Base-by-base conservation (phyloP, 129 eudicot species). In the Lonicera japonica region DNA sequence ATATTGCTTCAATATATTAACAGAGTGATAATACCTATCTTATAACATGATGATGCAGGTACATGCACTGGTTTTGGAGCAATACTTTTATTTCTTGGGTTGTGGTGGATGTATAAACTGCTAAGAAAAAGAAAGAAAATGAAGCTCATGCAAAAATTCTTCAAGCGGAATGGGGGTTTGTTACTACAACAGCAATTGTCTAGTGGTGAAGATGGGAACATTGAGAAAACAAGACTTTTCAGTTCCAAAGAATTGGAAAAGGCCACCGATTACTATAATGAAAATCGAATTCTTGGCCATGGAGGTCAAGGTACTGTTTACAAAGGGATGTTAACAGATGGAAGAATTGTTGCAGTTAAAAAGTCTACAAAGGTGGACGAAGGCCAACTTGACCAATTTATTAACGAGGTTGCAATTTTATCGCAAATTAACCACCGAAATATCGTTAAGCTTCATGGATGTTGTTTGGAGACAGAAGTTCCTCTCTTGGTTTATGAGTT, bases 301-400 rank as follows among this genome's bases (percentile, higher is more conserved):
- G 57, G 36, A 29, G 36, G 36, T 6, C 36, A 29, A 29, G 36
- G 36, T 29, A 29, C 36, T 29, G 36, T 29, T 1, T 29, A 29
- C 36, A 29, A 29, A 29, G 36, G 36, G 2, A 29, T 29, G 36
- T 29, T 29, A 29, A 46, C 52, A 46, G 52, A 46, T 11, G 52
- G 52, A 46, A 46, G 52, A 46, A 46, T 46, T 53, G 22, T 53
- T 10, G 57, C 57, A 53, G 4, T 53, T 53, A 53, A 53, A 18
- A 53, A 53, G 57, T 20, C 57, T 20, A 53, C 10, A 53, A 15
- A 10, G 10, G 57, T 15, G 21, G 57, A 16, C 18, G 57, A 53
- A 53, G 22, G 21, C 21, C 10, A 53, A 20, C 21, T 53, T 53
- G 57, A 16, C 11, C 57, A n/a, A 53, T 53, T 53, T 18, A 53